Base-by-base conservation (phyloP, 345 rosid genomes). In the Diplotaxis tenuifolia region DNA sequence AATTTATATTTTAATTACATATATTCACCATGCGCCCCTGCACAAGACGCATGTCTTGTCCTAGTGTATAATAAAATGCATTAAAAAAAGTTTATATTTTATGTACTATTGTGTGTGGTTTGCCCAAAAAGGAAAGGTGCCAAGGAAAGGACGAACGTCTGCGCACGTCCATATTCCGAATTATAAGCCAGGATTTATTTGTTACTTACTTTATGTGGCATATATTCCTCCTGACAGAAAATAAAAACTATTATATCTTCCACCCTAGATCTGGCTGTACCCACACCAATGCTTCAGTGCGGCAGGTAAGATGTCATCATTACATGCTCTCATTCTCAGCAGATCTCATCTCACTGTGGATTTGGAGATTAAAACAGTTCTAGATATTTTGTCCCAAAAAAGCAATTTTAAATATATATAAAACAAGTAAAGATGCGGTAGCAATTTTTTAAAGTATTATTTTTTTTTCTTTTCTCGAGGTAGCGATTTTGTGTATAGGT, bases 151-250 rank as follows among this genome's bases (percentile, higher is more conserved):
- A 65, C 40, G 18, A 65, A 59, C 68, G 9, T 52, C 53, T 27
- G 61, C 65, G 49, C 49, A 27, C 9, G 72, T 77, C 81, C 81
- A 60, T 16, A 72, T 66, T 60, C 59, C 69, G 81, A 36, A 72
- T 21, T 77, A 58, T 58, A 0, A 20, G 19, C 59, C 8, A 38
- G 1, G 0, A 40, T 6, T 19, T 36, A 55, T 38, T 59, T 14
- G 61, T 54, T 38, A 40, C 4, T 31, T 75, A n/a, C 50, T 20
- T 28, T 3, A 23, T n/a, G 65, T 55, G 27, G 16, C 38, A 55
- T 75, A 53, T 62, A 61, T 60, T 22, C 45, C n/a, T n/a, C n/a
- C n/a, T n/a, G 19, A 56, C 70, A 54, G 6, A 9, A 40, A 12
- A 53, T 4, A 40, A 36, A 11, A n/a, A 23, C 10, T 45, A 56